Base-by-base conservation (phyloP, 2,329 filamentous ascomycete species). In the Ophiostoma sp. region DNA sequence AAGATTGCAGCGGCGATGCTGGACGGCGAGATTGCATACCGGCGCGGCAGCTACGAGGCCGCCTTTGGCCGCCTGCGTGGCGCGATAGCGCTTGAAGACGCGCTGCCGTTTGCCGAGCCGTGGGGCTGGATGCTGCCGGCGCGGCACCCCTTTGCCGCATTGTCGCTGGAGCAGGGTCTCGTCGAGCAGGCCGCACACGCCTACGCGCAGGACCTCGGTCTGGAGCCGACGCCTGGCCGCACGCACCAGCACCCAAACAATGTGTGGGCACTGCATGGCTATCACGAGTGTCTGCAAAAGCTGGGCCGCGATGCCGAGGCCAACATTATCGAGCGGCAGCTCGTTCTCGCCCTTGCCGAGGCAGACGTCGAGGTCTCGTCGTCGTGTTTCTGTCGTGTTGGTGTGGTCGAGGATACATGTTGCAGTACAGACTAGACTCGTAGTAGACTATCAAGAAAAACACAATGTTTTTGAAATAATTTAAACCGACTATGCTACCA, bases 91-190 rank as follows among this genome's bases (percentile, higher is more conserved):
- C 78, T 83, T 20, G 84, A 86, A 68, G 85, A 87, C 73, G 76
- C 75, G 0, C 79, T 88, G 31, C 82, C 81, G 0, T 88, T 87
- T 71, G 82, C 83, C 35, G 85, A 88, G 74, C 85, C 85, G 0
- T 87, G 85, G 85, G 83, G 82, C 0, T 87, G 85, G 85, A 86
- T 87, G 84, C 82, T 85, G 73, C 85, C 85, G 0, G 82, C 83
- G 0, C 79, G 85, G 20, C 85, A 87, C 77, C 84, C 85, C 0
- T 85, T 84, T 70, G 85, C 82, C 4, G 85, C 85, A 1, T 78
- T 87, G 3, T 74, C 86, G 54, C 78, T 87, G 48, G 85, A 87
- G 74, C 84, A 86, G 73, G 83, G 81, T 0, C 75, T 76, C 36
- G 76, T 83, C 1, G 80, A 83, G 71, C 76, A 82, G 52, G 82